Evolutionary conservation across 2,329 filamentous ascomycete species (phyloP).

Genomic region (Aureobasidium mangrovei): DNA sequence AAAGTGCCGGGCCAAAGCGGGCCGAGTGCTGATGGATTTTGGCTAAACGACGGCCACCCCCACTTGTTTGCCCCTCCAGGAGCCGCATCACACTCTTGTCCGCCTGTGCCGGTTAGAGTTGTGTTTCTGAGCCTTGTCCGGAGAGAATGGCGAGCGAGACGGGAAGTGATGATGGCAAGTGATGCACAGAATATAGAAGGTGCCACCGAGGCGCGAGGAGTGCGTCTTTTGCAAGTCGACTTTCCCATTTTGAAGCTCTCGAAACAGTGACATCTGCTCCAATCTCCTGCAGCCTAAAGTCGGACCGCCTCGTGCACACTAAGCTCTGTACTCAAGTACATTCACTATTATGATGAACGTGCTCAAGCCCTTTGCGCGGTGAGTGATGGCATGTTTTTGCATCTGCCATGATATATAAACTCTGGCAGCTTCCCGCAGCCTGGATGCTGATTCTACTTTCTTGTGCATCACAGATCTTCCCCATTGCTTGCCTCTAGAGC

Average conservation of each 20-base stretch:
- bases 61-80: conserved; percentile 9
- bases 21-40: neutral
- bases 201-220: conserved; percentile 8
- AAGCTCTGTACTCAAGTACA: neutral
- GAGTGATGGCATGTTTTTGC: neutral
- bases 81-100: conserved; percentile 1
- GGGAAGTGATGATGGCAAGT: neutral
- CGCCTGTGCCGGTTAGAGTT: neutral
- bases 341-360: conserved; percentile 11
- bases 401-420: neutral
- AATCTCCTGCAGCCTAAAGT: conserved; percentile 13
- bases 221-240: neutral
- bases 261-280: conserved; percentile 4
- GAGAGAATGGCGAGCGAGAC: too few relatives aligned
- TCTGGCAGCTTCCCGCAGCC: conserved; percentile 1
- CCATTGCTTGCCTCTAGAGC: conserved; percentile 7
- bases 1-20: neutral
- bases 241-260: neutral
- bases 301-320: conserved; percentile 7
- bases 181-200: conserved; percentile 10
- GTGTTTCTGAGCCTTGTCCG: neutral
- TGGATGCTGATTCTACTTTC: conserved; percentile 12
- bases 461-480: conserved; percentile 14
- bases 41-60: conserved; percentile 7
- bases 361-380: conserved; percentile 14